Base-by-base conservation (phyloP, 169 alveolate genomes). In the Cryptosporidium viatorum region DNA sequence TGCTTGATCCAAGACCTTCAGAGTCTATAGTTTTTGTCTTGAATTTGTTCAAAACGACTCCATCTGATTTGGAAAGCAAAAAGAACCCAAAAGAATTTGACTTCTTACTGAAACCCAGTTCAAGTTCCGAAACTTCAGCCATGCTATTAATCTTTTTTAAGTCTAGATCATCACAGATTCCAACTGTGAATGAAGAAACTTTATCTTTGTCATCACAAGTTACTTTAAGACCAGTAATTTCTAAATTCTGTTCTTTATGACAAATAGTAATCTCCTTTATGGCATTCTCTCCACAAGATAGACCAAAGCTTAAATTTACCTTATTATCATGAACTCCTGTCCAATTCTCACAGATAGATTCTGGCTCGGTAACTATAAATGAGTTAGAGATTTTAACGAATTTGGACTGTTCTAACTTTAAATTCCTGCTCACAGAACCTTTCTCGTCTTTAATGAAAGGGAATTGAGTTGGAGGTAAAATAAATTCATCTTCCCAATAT, bases 1-100 rank as follows among this genome's bases (percentile, higher is more conserved):
- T 23, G 23, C 62, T 62, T 12, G 74, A 60, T 7, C 89, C 89
- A 16, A 67, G 31, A 39, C 89, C 89, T 23, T 80, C 89, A 6
- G 37, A 23, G 6, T 62, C 45, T 33, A 59, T n/a, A 8, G 41
- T 9, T 3, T 80, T 65, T 9, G 89, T 23, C 29, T 26, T 80
- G 26, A 29, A 80, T 33, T 59, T 80, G 16, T 43, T 39, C 10
- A 80, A 21, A n/a, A 80, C 89, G 3, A 29, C 2, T 31, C 68
- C 68, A 3, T 62, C 62, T 10, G 55, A 26, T 21, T n/a, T 45
- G n/a, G 89, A 80, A 21, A 62, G 21, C 18, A 67, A 80, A 48
- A 80, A 80, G 69, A 80, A 80, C 16, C 89, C 75, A 21, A 80
- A 80, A 31, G 33, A 18, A 23, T 43, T 48, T 3, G 80, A 29